phyloP scores from a whole-genome alignment of 257 asterid genomes.

The Gardenia jasminoides region DNA sequence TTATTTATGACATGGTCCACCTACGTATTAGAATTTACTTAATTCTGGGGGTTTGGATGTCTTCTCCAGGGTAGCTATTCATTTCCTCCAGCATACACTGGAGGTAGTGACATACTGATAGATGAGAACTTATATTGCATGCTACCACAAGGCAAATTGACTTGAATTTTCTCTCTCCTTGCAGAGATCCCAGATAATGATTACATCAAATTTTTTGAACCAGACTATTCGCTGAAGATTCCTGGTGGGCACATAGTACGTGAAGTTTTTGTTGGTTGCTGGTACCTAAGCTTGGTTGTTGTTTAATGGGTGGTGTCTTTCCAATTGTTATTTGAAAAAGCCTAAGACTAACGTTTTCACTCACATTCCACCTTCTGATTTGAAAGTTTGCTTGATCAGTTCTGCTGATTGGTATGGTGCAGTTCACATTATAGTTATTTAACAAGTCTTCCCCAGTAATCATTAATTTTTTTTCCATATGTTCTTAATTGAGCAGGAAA shows the following conservation, averaged over 20 bases:
- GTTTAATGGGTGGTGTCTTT: neutral
- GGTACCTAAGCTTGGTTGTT: neutral
- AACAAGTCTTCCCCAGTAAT: neutral
- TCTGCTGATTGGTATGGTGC: neutral
- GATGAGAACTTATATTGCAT: neutral
- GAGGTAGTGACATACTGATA: neutral
- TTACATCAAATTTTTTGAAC: constrained; percentile 83
- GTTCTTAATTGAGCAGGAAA: constrained; percentile 71
- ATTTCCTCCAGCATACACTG: neutral
- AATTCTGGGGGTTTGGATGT: constrained; percentile 1
- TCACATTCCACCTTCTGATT: neutral
- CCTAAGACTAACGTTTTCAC: too few relatives aligned
- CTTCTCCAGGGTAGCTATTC: neutral
- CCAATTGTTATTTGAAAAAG: neutral
- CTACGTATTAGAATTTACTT: neutral
- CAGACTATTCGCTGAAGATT: constrained; percentile 77
- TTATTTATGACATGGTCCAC: neutral
- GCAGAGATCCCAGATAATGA: constrained; percentile 98
- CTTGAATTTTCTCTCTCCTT: constrained; percentile 5
- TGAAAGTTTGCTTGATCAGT: neutral
- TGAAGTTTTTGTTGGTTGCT: constrained; percentile 13
- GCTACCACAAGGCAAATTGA: neutral
- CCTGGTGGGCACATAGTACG: constrained; percentile 76
- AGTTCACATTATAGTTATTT: neutral
- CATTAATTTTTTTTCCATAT: constrained; percentile 6